Base-by-base conservation (phyloP, 2,329 filamentous ascomycete species). In the Diaporthe sp. region DNA sequence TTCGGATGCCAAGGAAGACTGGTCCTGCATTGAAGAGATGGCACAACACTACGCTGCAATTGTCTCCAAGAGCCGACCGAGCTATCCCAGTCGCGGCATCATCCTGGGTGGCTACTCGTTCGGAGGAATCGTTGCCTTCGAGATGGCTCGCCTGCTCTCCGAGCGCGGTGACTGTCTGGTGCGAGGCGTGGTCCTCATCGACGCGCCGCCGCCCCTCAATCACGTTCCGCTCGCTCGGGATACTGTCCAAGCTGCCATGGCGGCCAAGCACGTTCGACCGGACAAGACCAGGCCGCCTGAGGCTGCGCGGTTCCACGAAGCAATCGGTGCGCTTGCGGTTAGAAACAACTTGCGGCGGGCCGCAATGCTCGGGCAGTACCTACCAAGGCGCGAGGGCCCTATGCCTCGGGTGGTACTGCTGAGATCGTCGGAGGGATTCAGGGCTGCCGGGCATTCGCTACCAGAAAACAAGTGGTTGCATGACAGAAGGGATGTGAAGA, bases 381-480 rank as follows among this genome's bases (percentile, higher is more conserved):
- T 0, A 15, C 58, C 58, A 42, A 44, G 58, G 6, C 58, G 37
- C 13, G 58, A 61, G 22, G 58, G 58, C 6, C 2, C 2, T 12
- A 61, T 61, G 58, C 58, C 58, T 61, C 58, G 37, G n/a, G 58
- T 61, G 37, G 37, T 61, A 12, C 58, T 61, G 10, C 58, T 61
- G 37, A 42, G 58, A 44, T 61, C 37, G 12, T 17, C 58, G 2
- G 58, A 61, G 37, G 58, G 22, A 37, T 61, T 61, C 58, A 44
- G n/a, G 22, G 58, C 58, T 12, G 10, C 20, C 1, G 58, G 58
- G 2, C 17, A 10, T 44, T 10, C n/a, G n/a, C 34, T 61, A 6
- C 58, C 58, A 13, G 58, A 61, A 13, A 61, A 61, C 37, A 61
- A 61, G 13, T 61, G 58, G 58, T 44, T 61, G 37, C 58, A 61